Conservation (phyloP, 2,329 filamentous ascomycete species). For the Fusarium haematococcum region DNA sequence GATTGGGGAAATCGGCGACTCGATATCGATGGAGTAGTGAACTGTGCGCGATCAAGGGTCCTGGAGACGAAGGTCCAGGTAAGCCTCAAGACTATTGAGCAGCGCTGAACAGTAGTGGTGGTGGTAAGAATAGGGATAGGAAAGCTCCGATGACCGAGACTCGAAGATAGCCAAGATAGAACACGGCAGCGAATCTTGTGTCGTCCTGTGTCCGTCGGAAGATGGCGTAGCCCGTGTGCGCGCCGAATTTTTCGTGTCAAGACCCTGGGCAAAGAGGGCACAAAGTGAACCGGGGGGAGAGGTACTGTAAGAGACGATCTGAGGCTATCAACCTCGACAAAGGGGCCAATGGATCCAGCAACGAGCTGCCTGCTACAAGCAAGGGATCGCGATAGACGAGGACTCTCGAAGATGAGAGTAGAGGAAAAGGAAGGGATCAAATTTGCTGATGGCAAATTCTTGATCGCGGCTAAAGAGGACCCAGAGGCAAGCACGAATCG, state of each 20-base stretch:
- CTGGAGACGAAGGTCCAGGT: slow-evolving; percentile 6
- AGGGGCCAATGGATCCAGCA: slow-evolving; percentile 18
- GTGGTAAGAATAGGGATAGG: slow-evolving; percentile 13
- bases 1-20: slow-evolving; percentile 34
- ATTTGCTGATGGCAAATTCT: slow-evolving; percentile 39
- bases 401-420: slow-evolving; percentile 17
- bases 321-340: slow-evolving; percentile 7
- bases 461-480: slow-evolving; percentile 23
- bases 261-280: not conserved
- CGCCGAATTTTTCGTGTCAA: slow-evolving; percentile 6
- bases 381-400: slow-evolving; percentile 11
- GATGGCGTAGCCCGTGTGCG: slow-evolving; percentile 6
- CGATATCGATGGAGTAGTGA: slow-evolving; percentile 15
- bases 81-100: slow-evolving; percentile 1
- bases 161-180: slow-evolving; percentile 5
- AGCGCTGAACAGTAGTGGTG: not conserved
- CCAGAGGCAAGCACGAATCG: slow-evolving; percentile 31
- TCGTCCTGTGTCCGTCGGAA: not conserved
- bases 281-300: not conserved
- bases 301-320: not conserved
- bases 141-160: slow-evolving; percentile 8
- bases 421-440: slow-evolving; percentile 20
- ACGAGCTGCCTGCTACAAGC: slow-evolving; percentile 19
- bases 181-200: not conserved
- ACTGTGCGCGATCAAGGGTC: slow-evolving; percentile 15